Percentiles rank a stretch among this genome's conserved stretches.
These are phyloP conservation scores for Boletus rex-veris DNA, from an alignment of 768 basidiomycete genomes.

Conservation along the genomic window DNA sequence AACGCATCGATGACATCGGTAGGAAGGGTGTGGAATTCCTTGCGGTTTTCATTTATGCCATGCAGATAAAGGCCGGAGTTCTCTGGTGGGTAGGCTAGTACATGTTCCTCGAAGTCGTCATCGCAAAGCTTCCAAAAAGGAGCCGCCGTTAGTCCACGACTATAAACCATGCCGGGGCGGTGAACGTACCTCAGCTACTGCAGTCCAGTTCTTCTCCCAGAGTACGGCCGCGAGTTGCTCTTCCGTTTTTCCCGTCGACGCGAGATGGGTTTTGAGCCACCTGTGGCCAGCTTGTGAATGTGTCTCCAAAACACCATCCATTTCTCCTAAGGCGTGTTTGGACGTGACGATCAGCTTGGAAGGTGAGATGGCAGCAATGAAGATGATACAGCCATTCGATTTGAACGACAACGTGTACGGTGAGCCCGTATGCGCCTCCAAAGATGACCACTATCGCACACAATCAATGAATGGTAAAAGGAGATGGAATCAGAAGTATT, in stretches of 20 bases:
- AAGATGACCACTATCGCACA: slow-evolving; percentile 63
- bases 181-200: slow-evolving; percentile 76
- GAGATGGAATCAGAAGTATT: background rate
- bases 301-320: slow-evolving; percentile 41
- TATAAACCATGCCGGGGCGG: background rate
- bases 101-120: slow-evolving; percentile 96
- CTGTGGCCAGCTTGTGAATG: slow-evolving; percentile 82
- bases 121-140: slow-evolving; percentile 77
- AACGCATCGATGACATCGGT: slow-evolving; percentile 69
- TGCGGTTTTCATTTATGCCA: slow-evolving; percentile 74
- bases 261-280: slow-evolving; percentile 70
- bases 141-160: background rate
- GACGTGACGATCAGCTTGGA: slow-evolving; percentile 80
- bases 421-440: slow-evolving; percentile 64
- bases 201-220: slow-evolving; percentile 84
- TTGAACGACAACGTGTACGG: slow-evolving; percentile 89
- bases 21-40: slow-evolving; percentile 67
- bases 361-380: slow-evolving; percentile 81
- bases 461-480: background rate
- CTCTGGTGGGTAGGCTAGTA: slow-evolving; percentile 76
- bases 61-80: slow-evolving; percentile 90
- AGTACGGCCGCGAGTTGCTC: slow-evolving; percentile 69
- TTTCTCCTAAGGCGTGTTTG: slow-evolving; percentile 82
- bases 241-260: slow-evolving; percentile 58
- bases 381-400: slow-evolving; percentile 96